Evolutionary conservation across 139 green algal species (phyloP).

Genomic region (Zygnema circumcarinatum): DNA sequence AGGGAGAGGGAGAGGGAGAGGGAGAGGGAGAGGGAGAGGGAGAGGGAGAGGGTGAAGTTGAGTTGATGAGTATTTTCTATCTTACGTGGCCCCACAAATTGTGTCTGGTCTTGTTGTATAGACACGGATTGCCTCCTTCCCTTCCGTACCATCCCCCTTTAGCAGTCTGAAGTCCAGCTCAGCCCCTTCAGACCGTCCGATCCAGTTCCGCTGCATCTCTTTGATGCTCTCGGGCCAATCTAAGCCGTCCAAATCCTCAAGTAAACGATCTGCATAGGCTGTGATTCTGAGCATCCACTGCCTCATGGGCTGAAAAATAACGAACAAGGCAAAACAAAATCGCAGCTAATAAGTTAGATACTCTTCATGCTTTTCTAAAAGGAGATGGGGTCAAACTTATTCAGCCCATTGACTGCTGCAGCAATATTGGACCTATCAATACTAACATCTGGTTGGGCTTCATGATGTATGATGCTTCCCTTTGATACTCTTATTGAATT

Average conservation of each 20-base stretch:
- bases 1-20: background rate
- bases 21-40: background rate
- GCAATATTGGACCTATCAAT: too few relatives aligned
- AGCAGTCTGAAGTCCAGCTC: conserved; percentile 61
- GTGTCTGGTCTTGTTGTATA: conserved; percentile 88
- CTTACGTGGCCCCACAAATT: conserved; percentile 88
- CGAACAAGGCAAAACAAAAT: background rate
- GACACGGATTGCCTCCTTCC: conserved; percentile 38
- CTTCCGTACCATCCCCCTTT: background rate
- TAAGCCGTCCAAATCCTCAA: conserved; percentile 89
- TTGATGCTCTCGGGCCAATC: conserved; percentile 97
- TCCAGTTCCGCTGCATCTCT: conserved; percentile 99
- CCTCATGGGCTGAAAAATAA: conserved; percentile 78
- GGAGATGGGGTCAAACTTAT: too few relatives aligned
- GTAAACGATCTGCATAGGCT: conserved; percentile 90
- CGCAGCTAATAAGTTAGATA: too few relatives aligned
- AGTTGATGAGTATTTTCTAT: too few relatives aligned
- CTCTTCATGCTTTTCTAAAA: too few relatives aligned
- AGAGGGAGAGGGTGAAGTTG: too few relatives aligned
- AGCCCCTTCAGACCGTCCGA: conserved; percentile 86
- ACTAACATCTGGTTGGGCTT: too few relatives aligned
- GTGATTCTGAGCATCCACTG: conserved; percentile 99
- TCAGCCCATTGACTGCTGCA: too few relatives aligned
- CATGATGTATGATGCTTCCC: too few relatives aligned
- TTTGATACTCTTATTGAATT: too few relatives aligned